Conservation (phyloP, 1,284 basidiomycete species). For the Mycosarcoma maydis region DNA sequence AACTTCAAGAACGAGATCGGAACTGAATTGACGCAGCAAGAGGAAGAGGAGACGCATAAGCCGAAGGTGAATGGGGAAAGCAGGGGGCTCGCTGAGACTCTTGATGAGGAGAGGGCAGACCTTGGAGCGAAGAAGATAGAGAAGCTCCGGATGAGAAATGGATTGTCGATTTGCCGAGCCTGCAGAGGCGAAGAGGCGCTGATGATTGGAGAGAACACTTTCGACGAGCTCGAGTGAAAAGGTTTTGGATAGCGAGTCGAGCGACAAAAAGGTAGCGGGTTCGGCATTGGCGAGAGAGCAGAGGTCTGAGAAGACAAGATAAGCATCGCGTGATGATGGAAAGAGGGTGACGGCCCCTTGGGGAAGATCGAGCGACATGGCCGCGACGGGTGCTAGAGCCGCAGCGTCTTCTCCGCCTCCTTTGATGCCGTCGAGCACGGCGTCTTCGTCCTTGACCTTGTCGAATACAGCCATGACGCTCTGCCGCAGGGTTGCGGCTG, state of each 20-base stretch:
- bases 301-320: constrained; percentile 71
- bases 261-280: constrained; percentile 79
- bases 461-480: constrained; percentile 98
- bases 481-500: constrained; percentile 93
- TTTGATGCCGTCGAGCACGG: constrained; percentile 58
- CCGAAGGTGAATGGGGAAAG: constrained; percentile 87
- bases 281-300: constrained; percentile 70
- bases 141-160: constrained; percentile 76
- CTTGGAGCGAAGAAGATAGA: constrained; percentile 84
- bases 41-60: constrained; percentile 92
- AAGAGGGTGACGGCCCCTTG: constrained; percentile 70
- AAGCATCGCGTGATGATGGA: constrained; percentile 86
- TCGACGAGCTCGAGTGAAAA: constrained; percentile 96
- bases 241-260: constrained; percentile 87
- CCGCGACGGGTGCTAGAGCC: constrained; percentile 58
- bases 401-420: constrained; percentile 61
- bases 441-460: constrained; percentile 85
- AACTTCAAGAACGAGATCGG: constrained; percentile 70
- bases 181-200: constrained; percentile 74
- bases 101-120: constrained; percentile 89
- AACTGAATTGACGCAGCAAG: constrained; percentile 88
- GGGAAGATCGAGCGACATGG: constrained; percentile 56
- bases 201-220: constrained; percentile 94
- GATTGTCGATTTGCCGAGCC: neutral
- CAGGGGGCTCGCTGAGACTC: constrained; percentile 75